Evolutionary conservation across 371 early-diverging fungal genomes (phyloP).

Genomic region (Mortierella sp.): DNA sequence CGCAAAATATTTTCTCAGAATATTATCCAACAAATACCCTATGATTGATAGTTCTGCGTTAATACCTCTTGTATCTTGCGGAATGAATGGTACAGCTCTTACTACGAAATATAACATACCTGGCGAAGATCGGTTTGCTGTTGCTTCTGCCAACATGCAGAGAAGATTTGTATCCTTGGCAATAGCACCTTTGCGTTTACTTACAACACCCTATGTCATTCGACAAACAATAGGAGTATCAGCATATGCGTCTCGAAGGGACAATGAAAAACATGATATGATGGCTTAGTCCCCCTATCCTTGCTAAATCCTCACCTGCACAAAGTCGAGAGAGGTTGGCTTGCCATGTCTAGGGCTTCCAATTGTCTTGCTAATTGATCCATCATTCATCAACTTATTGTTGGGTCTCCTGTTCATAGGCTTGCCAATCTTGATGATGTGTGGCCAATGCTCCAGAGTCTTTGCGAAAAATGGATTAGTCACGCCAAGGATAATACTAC

Average conservation of each 20-base stretch:
- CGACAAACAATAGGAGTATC: background rate
- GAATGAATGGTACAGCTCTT: background rate
- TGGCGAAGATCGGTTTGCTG: constrained; percentile 74
- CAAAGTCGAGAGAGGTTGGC: constrained; percentile 63
- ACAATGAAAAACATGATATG: no score
- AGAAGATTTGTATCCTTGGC: constrained; percentile 80
- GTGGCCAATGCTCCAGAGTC: constrained; percentile 93
- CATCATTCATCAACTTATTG: constrained; percentile 53
- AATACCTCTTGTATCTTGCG: background rate
- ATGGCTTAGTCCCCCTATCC: background rate
- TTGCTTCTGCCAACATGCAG: constrained; percentile 76
- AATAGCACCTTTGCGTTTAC: constrained; percentile 86
- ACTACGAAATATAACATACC: constrained; percentile 42
- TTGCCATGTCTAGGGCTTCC: constrained; percentile 20
- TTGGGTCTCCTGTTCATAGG: constrained; percentile 61
- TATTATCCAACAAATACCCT: constrained; percentile 86
- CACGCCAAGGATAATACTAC: constrained; percentile 89
- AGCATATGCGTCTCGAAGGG: no score
- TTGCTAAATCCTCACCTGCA: constrained; percentile 58
- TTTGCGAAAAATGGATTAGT: constrained; percentile 96
- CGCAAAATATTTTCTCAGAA: constrained; percentile 91
- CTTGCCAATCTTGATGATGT: constrained; percentile 82
- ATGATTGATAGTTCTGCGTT: background rate
- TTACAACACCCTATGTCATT: constrained; percentile 65
- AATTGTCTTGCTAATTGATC: constrained; percentile 21